Evolutionary conservation across 139 green algal genomes (phyloP), one percentile per base, ranked within the genome.

Genomic region (Ettlia oleoabundans): DNA sequence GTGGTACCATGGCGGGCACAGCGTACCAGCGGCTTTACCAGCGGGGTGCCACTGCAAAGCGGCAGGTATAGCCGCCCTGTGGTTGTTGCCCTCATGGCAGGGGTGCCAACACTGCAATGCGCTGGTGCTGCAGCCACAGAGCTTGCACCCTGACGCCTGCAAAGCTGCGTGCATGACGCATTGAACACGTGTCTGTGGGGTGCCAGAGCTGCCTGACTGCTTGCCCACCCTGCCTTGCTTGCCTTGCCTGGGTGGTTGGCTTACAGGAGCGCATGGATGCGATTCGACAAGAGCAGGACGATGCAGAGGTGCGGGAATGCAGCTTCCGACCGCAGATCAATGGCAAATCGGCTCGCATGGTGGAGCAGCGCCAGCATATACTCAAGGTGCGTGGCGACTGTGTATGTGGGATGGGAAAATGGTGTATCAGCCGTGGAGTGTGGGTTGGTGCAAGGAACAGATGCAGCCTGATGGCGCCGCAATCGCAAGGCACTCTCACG

Each of bases 241-340:
- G 13, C 47, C 47, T 58, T 15, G n/a, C n/a, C n/a, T n/a, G n/a
- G n/a, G n/a, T 58, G 47, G 13, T 58, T 15, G 47, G 15, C 47
- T 15, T 61, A 53, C 66, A 88, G 75, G 41, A 65, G 42, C 76
- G 84, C 68, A 84, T 78, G 66, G 68, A 76, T 24, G 33, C 26
- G 22, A 81, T 88, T 26, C 38, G 53, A 4, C 67, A 53, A 32
- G 35, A 87, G 78, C 77, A 92, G 84, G 76, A 76, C 42, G 85
- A 87, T 21, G 40, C 55, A 13, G 80, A 95, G 43, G 92, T 97
- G 87, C 66, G 71, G 4, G 90, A 96, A 69, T 91, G 93, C 51
- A 86, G 65, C 13, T 88, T 88, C 55, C 65, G 61, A 13, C 84
- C 84, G 2, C 18, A 58, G 1, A 43, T 88, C 42, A 79, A 82